Base-by-base conservation (phyloP, 768 basidiomycete species). In the Peribolospora kevripleyi region DNA sequence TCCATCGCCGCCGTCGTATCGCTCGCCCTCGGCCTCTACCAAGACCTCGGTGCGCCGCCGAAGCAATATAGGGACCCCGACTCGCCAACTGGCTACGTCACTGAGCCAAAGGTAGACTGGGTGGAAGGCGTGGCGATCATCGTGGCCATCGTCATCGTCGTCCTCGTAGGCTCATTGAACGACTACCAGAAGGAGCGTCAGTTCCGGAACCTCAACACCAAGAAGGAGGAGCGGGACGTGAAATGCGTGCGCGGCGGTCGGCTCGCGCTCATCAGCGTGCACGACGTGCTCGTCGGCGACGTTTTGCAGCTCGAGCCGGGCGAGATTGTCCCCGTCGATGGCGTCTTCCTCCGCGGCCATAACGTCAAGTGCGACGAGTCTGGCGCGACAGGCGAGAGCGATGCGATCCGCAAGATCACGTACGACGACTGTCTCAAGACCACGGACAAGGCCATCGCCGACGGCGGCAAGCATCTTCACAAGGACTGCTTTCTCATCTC, bases 141-240 rank as follows among this genome's bases (percentile, higher is more conserved):
- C 47, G 64, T 71, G 57, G 74, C 73, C 39, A 71, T 74, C 59
- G 53, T 69, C 51, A 72, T 74, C 57, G 72, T 75, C 66, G 72
- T 70, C 55, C 62, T 86, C 47, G 91, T 98, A 55, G 91, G 91
- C 40, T 87, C 88, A 9, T 61, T 95, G 48, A 97, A 95, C 63
- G 93, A 98, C 68, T 98, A 84, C 82, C 88, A 95, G 68, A 97
- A 97, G 68, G 93, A 98, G 67, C 79, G 80, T 2, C 93, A 97
- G 68, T 98, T 98, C 72, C 79, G 81, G 62, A 73, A 72, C 14
- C 75, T 98, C 46, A 97, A 95, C 64, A 84, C 60, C 4, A 82
- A 90, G 69, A 91, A 91, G 68, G 91, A 97, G 55, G 93, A 91
- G 61, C 82, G 93, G 38, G 77, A 75, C 5, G 78, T 87, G 61